Percentiles rank a stretch among this genome's conserved stretches.
Conservation (phyloP, 73 alveolate species). For the Uronychia binucleata region DNA sequence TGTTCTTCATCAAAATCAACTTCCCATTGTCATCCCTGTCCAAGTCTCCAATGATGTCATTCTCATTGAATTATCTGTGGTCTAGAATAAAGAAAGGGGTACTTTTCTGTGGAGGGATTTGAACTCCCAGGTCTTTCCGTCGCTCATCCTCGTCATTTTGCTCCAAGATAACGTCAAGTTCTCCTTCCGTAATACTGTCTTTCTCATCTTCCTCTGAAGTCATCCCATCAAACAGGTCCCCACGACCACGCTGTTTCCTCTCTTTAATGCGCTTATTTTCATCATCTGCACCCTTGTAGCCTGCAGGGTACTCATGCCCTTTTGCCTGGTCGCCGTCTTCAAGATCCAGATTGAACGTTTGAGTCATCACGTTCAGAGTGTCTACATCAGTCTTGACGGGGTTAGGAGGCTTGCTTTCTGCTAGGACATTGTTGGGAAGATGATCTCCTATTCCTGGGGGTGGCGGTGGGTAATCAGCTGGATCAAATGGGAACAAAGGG, state of each 20-base stretch:
- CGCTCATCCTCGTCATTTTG: slow-evolving; percentile 27
- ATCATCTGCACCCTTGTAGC: slow-evolving; percentile 23
- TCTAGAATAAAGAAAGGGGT: slow-evolving; percentile 17
- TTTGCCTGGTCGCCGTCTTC: background rate
- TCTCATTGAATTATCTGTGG: slow-evolving; percentile 49
- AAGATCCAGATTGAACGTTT: background rate
- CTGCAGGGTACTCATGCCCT: background rate
- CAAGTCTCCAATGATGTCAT: slow-evolving; percentile 53
- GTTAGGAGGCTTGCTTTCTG: background rate
- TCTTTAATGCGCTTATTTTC: slow-evolving; percentile 41
- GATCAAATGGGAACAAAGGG: slow-evolving; percentile 19
- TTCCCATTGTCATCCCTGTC: slow-evolving; percentile 61
- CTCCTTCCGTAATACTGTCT: background rate
- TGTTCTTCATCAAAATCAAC: slow-evolving; percentile 4
- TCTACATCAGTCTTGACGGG: background rate
- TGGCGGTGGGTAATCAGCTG: background rate
- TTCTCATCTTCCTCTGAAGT: background rate
- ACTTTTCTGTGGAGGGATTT: slow-evolving; percentile 32
- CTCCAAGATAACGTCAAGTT: background rate
- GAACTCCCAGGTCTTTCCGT: slow-evolving; percentile 12
- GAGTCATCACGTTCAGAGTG: background rate
- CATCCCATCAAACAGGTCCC: background rate
- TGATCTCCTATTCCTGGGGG: background rate
- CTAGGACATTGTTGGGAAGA: background rate
- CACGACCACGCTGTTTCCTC: slow-evolving; percentile 13